phyloP scores from a whole-genome alignment of 2,329 filamentous ascomycete genomes.

The Talaromyces sp. region DNA sequence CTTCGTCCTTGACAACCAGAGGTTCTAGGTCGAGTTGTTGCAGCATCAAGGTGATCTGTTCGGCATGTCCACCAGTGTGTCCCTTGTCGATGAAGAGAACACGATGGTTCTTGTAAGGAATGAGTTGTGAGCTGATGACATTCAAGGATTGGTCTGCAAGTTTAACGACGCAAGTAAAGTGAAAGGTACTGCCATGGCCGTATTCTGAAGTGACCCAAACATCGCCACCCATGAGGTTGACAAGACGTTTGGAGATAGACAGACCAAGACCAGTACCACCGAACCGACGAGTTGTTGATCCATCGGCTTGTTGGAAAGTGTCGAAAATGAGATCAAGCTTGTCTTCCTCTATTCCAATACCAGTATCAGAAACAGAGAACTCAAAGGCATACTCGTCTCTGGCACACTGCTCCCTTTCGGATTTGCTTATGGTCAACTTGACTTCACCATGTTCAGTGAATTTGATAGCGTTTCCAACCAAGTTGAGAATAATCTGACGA shows the following conservation, averaged over 20 bases:
- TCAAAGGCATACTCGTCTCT: constrained; percentile 82
- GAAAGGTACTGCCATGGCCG: constrained; percentile 84
- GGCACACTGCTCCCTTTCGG: constrained; percentile 56
- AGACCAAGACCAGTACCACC: constrained; percentile 87
- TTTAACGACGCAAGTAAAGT: constrained; percentile 85
- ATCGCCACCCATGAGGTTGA: constrained; percentile 89
- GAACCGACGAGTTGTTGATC: constrained; percentile 90
- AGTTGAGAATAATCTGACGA: constrained; percentile 88
- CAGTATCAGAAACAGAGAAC: constrained; percentile 88
- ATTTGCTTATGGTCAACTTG: constrained; percentile 74
- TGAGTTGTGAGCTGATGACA: constrained; percentile 68
- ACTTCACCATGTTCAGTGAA: constrained; percentile 94
- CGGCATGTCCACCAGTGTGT: constrained; percentile 66
- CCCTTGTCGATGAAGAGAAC: constrained; percentile 90
- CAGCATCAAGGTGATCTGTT: constrained; percentile 72
- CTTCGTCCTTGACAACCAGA: constrained; percentile 68
- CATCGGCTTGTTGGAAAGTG: constrained; percentile 95
- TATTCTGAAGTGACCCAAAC: constrained; percentile 90
- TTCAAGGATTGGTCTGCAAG: constrained; percentile 71
- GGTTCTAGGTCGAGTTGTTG: constrained; percentile 71
- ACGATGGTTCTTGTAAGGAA: constrained; percentile 80
- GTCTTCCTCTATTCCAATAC: constrained; percentile 88
- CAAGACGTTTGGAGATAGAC: constrained; percentile 90
- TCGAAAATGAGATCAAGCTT: constrained; percentile 95
- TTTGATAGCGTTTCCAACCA: constrained; percentile 95